Evolutionary conservation across 2,329 filamentous ascomycete species (phyloP), one percentile per base, ranked within the genome.

Genomic region (Clarireedia monteithiana): DNA sequence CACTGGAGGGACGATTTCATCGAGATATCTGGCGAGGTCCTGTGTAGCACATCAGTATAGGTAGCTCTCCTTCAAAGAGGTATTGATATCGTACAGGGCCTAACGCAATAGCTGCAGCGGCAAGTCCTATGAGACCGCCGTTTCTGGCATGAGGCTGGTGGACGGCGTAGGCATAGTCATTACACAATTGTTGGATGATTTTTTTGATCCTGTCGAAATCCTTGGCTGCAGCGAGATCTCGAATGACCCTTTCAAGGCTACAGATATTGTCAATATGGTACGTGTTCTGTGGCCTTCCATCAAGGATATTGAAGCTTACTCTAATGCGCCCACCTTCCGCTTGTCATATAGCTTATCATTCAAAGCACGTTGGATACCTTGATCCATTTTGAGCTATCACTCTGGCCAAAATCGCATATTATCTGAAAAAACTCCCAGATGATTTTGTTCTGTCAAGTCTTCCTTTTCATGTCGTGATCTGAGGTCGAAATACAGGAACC

Each of bases 281-380:
- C n/a, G n/a, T 20, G 4, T 24, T 15, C n/a, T 17, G 15, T 42
- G 39, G 15, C n/a, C 17, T 10, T 14, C 23, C 3, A 6, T 23
- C 12, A 14, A 38, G 14, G 24, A 15, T 48, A 26, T 24, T 12
- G 9, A 34, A 20, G 49, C 87, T 68, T 84, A 96, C 91, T 99
- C 94, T 57, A 99, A 82, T 66, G 95, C 94, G 62, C 94, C 94
- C 68, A 91, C 86, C 74, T 99, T 99, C 70, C 95, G 84, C 78
- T 95, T 96, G 71, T 99, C 94, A 72, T 99, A 99, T 69, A 97
- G 86, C 82, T 96, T 99, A 75, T 99, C 94, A 71, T 95, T 95
- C 70, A 99, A 79, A 64, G 91, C 82, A 66, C 92, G 89, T 73
- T 95, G 90, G 70, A 96, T 89, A 70, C 85, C 86, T 68, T 82